Base-by-base conservation (phyloP, 23 red algal species). In the Gracilariopsis chorda region DNA sequence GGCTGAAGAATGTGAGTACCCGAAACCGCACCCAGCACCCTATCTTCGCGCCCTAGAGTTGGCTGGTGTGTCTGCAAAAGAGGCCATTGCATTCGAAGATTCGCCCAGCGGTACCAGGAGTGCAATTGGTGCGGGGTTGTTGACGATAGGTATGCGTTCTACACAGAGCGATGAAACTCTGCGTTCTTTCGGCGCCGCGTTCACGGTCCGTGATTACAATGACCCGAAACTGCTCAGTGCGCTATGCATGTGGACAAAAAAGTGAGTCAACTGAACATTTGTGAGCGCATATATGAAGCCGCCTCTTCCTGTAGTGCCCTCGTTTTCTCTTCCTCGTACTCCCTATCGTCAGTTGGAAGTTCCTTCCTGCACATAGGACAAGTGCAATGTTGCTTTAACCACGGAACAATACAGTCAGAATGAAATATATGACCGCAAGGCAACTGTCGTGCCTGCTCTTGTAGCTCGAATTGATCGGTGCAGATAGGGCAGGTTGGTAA, bases 41-140 rank as follows among this genome's bases (percentile, higher is more conserved):
- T 92, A 92, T 27, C 21, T 92, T 24, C 61, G 47, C n/a, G 89
- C 49, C 2, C 24, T 83, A 25, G n/a, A 78, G 47, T 65, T 84
- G 19, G 89, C 80, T 14, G 63, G 59, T 17, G 89, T 92, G 44
- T 47, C 58, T 41, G 37, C 89, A 7, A 58, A 71, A 39, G 48
- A 83, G 44, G 78, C 89, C 1, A 84, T 92, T 76, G 89, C 78
- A 7, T 92, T 92, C 43, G 89, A 92, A 67, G 89, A 92, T 28
- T 92, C 89, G 19, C 89, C 89, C 8, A 79, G 57, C n/a, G 89
- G 89, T 9, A 78, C 80, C 16, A 52, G n/a, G 1, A 49, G 53
- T 29, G 89, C 89, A 25, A 77, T 57, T 2, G 79, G 62, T n/a
- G 89, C 89, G 23, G 89, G 89, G 9, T 37, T 92, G 43, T 35